phyloP scores from a whole-genome alignment of 2,329 filamentous ascomycete species.

The Monilinia polystroma region DNA sequence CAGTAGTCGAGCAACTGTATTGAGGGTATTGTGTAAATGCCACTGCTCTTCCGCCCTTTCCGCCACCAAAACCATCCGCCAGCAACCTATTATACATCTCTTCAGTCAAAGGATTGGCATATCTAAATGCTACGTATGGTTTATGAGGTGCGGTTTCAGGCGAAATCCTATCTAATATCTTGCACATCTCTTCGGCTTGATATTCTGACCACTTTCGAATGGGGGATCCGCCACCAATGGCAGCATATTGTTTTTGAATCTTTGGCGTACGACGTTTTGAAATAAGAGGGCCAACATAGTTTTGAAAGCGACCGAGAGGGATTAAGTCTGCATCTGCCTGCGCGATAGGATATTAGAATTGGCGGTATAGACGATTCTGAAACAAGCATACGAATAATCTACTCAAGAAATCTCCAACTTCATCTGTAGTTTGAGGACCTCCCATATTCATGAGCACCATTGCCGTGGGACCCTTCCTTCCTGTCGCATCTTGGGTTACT shows the following conservation, averaged over 20 bases:
- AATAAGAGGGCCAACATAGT: constrained; percentile 86
- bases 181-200: constrained; percentile 94
- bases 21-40: constrained; percentile 98
- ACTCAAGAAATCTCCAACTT: constrained; percentile 87
- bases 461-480: constrained; percentile 79
- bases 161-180: constrained; percentile 85
- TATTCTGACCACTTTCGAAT: constrained; percentile 98
- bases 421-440: constrained; percentile 80
- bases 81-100: constrained; percentile 84
- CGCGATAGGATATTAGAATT: constrained; percentile 24
- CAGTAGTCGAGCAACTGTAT: constrained; percentile 96
- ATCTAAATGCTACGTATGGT: constrained; percentile 95
- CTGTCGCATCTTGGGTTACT: constrained; percentile 73
- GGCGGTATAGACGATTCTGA: constrained; percentile 14
- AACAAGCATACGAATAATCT: constrained; percentile 75
- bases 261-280: constrained; percentile 87
- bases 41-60: constrained; percentile 87
- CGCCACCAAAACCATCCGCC: constrained; percentile 84
- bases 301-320: constrained; percentile 87
- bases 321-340: constrained; percentile 92
- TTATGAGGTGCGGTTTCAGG: constrained; percentile 95
- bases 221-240: constrained; percentile 94
- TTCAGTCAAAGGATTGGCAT: constrained; percentile 90
- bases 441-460: constrained; percentile 99
- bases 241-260: constrained; percentile 92